Percentiles rank a stretch among this genome's conserved stretches.
Evolutionary conservation across 2,329 filamentous ascomycete genomes (phyloP).

Genomic region (Juglanconis juglandina): DNA sequence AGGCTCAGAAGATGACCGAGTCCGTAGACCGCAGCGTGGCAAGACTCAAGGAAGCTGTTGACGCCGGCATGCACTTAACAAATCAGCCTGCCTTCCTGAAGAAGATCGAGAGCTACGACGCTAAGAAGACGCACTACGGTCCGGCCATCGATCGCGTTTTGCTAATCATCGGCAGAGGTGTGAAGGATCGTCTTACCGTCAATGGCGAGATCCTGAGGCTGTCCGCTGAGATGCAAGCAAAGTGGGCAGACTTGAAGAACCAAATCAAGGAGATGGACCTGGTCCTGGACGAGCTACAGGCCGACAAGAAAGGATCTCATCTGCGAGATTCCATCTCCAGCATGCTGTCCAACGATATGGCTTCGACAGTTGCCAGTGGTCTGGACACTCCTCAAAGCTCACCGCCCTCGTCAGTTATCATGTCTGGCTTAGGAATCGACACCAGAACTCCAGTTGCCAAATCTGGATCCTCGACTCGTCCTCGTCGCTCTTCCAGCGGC

Average conservation of each 20-base stretch:
- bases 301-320: conserved; percentile 64
- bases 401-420: conserved; percentile 59
- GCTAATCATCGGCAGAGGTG: conserved; percentile 91
- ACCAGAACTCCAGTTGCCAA: conserved; percentile 28
- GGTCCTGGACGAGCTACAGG: conserved; percentile 68
- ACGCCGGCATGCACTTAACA: conserved; percentile 69
- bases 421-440: conserved; percentile 47
- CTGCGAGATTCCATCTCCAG: conserved; percentile 90
- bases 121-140: conserved; percentile 90
- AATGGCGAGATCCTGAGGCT: conserved; percentile 91
- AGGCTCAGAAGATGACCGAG: conserved; percentile 95
- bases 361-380: conserved; percentile 64
- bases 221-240: conserved; percentile 79
- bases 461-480: conserved; percentile 30
- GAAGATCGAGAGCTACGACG: conserved; percentile 89
- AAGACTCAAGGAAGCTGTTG: conserved; percentile 78
- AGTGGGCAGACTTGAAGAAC: conserved; percentile 72
- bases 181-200: conserved; percentile 89
- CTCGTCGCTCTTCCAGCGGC: conserved; percentile 42
- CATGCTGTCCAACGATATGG: conserved; percentile 75
- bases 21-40: conserved; percentile 83
- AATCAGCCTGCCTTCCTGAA: conserved; percentile 69
- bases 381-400: conserved; percentile 69
- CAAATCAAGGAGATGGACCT: conserved; percentile 76
- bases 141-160: conserved; percentile 89